phyloP scores from a whole-genome alignment of 2,329 filamentous ascomycete genomes.

The Rhinocladiella similis region DNA sequence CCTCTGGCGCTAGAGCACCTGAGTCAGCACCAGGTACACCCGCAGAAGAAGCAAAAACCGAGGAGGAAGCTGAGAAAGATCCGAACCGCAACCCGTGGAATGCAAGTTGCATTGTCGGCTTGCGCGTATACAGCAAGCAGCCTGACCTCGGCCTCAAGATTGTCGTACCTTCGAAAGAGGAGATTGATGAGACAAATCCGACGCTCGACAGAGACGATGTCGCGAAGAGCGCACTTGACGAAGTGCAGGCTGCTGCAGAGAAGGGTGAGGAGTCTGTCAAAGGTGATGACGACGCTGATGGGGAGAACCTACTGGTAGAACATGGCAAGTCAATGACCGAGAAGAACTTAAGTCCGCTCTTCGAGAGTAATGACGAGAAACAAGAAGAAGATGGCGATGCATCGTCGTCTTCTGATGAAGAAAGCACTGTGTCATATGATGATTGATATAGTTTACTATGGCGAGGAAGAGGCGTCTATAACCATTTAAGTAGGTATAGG shows the following conservation, averaged over 20 bases:
- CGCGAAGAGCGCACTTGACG: conserved; percentile 26
- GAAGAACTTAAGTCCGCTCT: neutral
- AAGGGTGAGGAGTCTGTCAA: conserved; percentile 20
- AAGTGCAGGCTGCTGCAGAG: conserved; percentile 19
- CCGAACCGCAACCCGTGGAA: conserved; percentile 54
- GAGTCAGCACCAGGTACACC: conserved; percentile 28
- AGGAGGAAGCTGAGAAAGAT: conserved; percentile 22
- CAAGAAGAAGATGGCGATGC: neutral
- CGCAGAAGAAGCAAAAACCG: conserved; percentile 30
- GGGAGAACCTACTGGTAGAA: neutral
- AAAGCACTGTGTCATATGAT: neutral
- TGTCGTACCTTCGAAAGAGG: conserved; percentile 41
- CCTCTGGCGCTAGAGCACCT: conserved; percentile 32
- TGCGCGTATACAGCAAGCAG: conserved; percentile 53
- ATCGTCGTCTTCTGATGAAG: conserved; percentile 1
- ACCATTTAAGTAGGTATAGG: too few species aligned
- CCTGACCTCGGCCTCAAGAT: conserved; percentile 52
- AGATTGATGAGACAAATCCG: conserved; percentile 38
- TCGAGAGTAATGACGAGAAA: neutral
- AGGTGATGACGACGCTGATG: conserved; percentile 8
- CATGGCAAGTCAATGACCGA: neutral
- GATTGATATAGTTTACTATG: neutral
- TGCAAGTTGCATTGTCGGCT: conserved; percentile 61
- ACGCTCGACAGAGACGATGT: conserved; percentile 44
- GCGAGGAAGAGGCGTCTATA: too few species aligned